A percentile compares a stretch with the other conserved stretches of the same genome.
Conservation (phyloP, 371 early-diverging fungal species). For the Mycotypha africana region DNA sequence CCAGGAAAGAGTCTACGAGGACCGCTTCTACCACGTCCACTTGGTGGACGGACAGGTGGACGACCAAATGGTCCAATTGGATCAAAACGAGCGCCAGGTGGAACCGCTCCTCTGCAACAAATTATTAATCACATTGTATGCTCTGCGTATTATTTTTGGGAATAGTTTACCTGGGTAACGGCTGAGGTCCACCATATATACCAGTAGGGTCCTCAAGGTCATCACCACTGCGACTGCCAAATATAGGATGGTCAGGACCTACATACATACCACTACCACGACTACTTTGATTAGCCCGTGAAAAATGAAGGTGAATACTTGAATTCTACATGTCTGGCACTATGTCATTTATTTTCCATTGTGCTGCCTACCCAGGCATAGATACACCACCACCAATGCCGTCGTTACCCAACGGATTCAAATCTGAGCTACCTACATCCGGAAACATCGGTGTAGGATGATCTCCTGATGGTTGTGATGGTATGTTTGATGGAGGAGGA, state of each 20-base stretch:
- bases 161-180: constrained; percentile 40
- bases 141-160: neutral
- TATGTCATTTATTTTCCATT: too few species aligned
- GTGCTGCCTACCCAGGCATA: constrained; percentile 34
- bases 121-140: too few species aligned
- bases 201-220: constrained; percentile 23
- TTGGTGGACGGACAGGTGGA: constrained; percentile 38
- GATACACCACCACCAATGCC: constrained; percentile 29
- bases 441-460: constrained; percentile 20
- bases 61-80: constrained; percentile 83
- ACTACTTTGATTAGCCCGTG: constrained; percentile 6
- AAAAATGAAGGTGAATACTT: too few species aligned
- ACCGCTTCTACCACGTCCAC: constrained; percentile 37
- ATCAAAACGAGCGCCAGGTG: constrained; percentile 94
- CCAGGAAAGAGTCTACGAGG: constrained; percentile 44
- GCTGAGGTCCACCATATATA: constrained; percentile 48
- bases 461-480: too few species aligned
- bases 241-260: constrained; percentile 90
- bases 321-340: too few species aligned
- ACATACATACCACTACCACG: constrained; percentile 80
- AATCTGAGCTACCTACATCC: constrained; percentile 57
- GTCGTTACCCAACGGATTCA: constrained; percentile 46
- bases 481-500: too few species aligned
- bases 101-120: constrained; percentile 65
- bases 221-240: constrained; percentile 39